A percentile compares a stretch with the other conserved stretches of the same genome.
These are phyloP conservation scores for Starmerella vaccinii DNA, from an alignment of 805 yeast species.

Conservation along the genomic window DNA sequence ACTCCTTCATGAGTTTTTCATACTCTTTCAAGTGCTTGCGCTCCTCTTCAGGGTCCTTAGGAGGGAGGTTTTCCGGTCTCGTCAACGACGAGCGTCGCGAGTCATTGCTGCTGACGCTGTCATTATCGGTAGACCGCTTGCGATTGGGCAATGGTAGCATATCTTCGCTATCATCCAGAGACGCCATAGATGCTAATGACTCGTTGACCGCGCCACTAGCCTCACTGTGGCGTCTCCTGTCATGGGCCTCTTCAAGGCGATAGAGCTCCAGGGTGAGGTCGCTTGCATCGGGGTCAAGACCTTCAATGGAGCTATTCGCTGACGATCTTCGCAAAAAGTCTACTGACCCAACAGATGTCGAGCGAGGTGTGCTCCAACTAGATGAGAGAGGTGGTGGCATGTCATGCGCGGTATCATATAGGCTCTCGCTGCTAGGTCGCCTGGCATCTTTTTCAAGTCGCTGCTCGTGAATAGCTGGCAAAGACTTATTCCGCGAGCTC, in stretches of 20 bases:
- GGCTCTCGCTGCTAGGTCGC: too few relatives aligned
- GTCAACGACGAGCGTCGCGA: conserved; percentile 37
- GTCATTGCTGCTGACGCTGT: conserved; percentile 9
- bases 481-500: not conserved
- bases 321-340: not conserved
- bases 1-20: conserved; percentile 34
- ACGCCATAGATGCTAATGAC: conserved; percentile 7
- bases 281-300: conserved; percentile 32
- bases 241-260: conserved; percentile 12
- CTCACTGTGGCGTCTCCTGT: conserved; percentile 1
- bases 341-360: not conserved
- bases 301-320: conserved; percentile 21
- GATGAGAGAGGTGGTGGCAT: too few relatives aligned
- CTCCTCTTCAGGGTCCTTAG: conserved; percentile 47
- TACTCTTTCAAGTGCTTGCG: conserved; percentile 46
- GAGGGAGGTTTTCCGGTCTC: conserved; percentile 57
- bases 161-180: conserved; percentile 1
- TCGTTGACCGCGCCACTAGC: not conserved
- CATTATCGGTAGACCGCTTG: not conserved
- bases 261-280: conserved; percentile 29
- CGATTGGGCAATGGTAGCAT: conserved; percentile 12
- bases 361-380: not conserved
- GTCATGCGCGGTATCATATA: not conserved
- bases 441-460: not conserved
- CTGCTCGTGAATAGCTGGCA: conserved; percentile 1